These are phyloP conservation scores for Lachnum nothofagi DNA, from an alignment of 2,329 filamentous ascomycete genomes.

Conservation along the genomic window DNA sequence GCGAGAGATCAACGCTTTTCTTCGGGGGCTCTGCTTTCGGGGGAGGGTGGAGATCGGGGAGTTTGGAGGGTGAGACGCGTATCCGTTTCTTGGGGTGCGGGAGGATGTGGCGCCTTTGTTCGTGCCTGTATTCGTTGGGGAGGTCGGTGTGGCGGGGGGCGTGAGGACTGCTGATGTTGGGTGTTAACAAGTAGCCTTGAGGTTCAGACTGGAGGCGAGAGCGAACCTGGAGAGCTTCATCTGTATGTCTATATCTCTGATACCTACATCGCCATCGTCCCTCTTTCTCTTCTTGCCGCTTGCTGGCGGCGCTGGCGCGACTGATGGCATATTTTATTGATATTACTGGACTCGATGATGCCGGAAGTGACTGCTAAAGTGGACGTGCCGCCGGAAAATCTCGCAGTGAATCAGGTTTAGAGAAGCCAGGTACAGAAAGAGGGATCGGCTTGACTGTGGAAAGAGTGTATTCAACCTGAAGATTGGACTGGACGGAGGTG, in stretches of 20 bases:
- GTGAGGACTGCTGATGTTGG: background rate
- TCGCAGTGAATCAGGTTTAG: background rate
- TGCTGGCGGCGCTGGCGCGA: constrained; percentile 19
- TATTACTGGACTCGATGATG: background rate
- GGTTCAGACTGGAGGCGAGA: background rate
- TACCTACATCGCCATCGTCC: constrained; percentile 23
- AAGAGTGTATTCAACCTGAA: too few species aligned
- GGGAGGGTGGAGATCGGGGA: background rate
- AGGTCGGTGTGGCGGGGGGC: background rate
- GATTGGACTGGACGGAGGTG: too few species aligned
- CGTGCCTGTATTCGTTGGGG: too few species aligned
- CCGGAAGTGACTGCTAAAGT: background rate
- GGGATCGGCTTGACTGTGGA: too few species aligned
- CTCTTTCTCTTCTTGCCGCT: constrained; percentile 21
- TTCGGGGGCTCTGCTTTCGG: background rate
- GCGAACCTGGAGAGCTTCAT: constrained; percentile 15
- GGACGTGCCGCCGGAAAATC: background rate
- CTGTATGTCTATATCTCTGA: background rate
- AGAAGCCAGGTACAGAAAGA: too few species aligned
- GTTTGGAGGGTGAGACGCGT: too few species aligned
- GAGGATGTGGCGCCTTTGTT: background rate
- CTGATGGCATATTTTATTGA: constrained; percentile 24
- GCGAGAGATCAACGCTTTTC: constrained; percentile 36
- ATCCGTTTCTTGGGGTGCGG: background rate
- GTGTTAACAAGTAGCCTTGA: background rate